phyloP scores from a whole-genome alignment of 2,329 filamentous ascomycete species.

The Pyrenophora tritici-repentis region DNA sequence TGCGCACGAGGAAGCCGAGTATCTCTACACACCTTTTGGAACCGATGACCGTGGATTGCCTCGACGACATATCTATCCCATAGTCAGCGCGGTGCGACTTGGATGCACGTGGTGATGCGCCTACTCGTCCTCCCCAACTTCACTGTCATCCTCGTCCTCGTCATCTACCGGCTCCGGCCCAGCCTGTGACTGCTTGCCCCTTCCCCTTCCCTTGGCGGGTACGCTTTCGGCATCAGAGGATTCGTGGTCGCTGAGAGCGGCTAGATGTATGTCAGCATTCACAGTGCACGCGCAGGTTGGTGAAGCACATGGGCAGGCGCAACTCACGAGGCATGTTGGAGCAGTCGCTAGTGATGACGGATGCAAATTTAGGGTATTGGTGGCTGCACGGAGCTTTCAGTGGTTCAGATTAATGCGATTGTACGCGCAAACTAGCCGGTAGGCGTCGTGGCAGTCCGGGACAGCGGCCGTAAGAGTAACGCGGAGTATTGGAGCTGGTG shows the following conservation, averaged over 20 bases:
- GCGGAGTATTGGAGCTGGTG: slow-evolving; percentile 11
- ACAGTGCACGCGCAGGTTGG: slow-evolving; percentile 3
- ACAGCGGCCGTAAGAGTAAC: not conserved
- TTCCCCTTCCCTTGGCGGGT: slow-evolving; percentile 30
- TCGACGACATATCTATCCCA: slow-evolving; percentile 71
- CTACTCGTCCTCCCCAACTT: slow-evolving; percentile 47
- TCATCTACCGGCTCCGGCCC: slow-evolving; percentile 19
- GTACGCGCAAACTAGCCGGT: slow-evolving; percentile 4
- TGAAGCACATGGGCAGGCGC: slow-evolving; percentile 7
- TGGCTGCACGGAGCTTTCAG: slow-evolving; percentile 7
- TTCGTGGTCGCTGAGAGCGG: slow-evolving; percentile 49
- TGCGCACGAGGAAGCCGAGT: slow-evolving; percentile 32
- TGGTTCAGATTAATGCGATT: slow-evolving; percentile 15
- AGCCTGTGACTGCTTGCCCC: slow-evolving; percentile 2
- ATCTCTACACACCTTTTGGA: slow-evolving; percentile 39
- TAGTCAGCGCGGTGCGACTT: slow-evolving; percentile 26
- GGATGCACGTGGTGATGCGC: slow-evolving; percentile 45
- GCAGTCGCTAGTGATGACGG: slow-evolving; percentile 16
- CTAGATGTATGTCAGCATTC: slow-evolving; percentile 34
- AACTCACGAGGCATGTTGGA: slow-evolving; percentile 44
- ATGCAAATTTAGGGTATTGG: not conserved
- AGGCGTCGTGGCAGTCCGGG: slow-evolving; percentile 7
- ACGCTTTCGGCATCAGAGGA: slow-evolving; percentile 40
- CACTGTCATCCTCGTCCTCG: slow-evolving; percentile 43
- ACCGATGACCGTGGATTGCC: slow-evolving; percentile 69